Conservation (phyloP, 2,329 filamentous ascomycete genomes). For the Exophiala phaeomuriformis region DNA sequence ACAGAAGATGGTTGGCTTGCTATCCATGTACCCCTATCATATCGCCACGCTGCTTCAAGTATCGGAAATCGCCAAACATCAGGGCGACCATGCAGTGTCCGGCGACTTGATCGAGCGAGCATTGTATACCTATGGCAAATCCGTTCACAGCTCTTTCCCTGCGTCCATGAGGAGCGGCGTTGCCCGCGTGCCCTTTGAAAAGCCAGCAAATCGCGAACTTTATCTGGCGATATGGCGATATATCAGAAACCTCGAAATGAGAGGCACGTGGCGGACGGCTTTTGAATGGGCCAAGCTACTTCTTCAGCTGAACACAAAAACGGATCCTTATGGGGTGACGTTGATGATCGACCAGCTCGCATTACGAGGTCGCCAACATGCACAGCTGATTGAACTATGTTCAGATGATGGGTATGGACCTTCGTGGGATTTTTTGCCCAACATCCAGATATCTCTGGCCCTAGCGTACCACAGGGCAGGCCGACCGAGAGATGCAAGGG, state of each 20-base stretch:
- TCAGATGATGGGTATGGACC: constrained; percentile 45
- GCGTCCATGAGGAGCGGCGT: constrained; percentile 67
- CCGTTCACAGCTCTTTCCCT: constrained; percentile 74
- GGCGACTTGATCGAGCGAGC: constrained; percentile 85
- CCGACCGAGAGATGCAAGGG: constrained; percentile 58
- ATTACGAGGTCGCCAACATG: constrained; percentile 68
- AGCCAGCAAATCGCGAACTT: constrained; percentile 84
- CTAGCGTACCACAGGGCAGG: constrained; percentile 68
- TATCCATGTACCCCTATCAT: constrained; percentile 76
- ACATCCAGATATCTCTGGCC: constrained; percentile 68
- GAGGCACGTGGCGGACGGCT: constrained; percentile 88
- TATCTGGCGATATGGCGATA: constrained; percentile 88
- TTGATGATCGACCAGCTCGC: constrained; percentile 78
- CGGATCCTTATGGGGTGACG: constrained; percentile 75
- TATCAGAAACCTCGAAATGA: constrained; percentile 73
- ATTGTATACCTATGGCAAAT: constrained; percentile 86
- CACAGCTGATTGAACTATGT: constrained; percentile 66
- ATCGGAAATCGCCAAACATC: constrained; percentile 83
- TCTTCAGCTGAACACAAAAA: constrained; percentile 60
- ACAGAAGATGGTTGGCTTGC: constrained; percentile 68
- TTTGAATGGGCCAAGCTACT: constrained; percentile 90
- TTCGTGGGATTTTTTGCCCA: constrained; percentile 52
- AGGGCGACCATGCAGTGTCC: constrained; percentile 77
- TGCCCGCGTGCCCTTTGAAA: constrained; percentile 70
- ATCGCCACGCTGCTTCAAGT: constrained; percentile 91